Base-by-base conservation (phyloP, 805 yeast genomes). In the Hanseniaspora osmophila region DNA sequence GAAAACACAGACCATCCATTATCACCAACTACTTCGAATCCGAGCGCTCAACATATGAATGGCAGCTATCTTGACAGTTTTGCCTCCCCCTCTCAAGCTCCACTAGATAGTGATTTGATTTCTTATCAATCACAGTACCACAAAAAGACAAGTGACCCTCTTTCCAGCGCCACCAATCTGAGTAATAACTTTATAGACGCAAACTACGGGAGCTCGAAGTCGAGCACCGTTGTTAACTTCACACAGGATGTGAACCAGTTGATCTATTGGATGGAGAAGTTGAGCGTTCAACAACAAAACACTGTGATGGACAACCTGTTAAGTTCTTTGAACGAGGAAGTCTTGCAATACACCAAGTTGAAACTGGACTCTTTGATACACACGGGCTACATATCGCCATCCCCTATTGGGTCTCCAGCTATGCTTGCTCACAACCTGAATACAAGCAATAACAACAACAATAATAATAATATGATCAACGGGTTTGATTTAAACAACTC, bases 221-320 rank as follows among this genome's bases (percentile, higher is more conserved):
- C 49, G 4, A 51, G 51, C 18, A 47, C 51, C 18, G 54, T 53
- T 11, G 54, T 55, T 6, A 66, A 67, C 47, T 73, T 73, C 54
- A 70, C 68, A 51, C 70, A 64, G 54, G 80, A 77, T 52, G 65
- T 76, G 54, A 63, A 68, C 45, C 68, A 68, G 49, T 63, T 73
- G 50, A 66, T 73, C 50, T 64, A 63, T 48, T 75, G 79, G 79
- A 63, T 74, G 49, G 68, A 68, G 44, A 65, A 64, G 50, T 64
- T 77, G 57, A 66, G 63, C 42, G 67, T 73, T n/a, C 68, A 67
- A 41, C 80, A 77, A 49, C 74, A 67, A 51, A 63, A 71, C 46
- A 63, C 72, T 43, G 71, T 75, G 59, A 66, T 75, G 48, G 81
- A 76, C 52, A 71, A 74, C 54, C 60, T 77, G 57, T 63, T 78